These are phyloP conservation scores for Proliferodiscus dingleyae DNA, from an alignment of 2,329 filamentous ascomycete species.

Conservation along the genomic window DNA sequence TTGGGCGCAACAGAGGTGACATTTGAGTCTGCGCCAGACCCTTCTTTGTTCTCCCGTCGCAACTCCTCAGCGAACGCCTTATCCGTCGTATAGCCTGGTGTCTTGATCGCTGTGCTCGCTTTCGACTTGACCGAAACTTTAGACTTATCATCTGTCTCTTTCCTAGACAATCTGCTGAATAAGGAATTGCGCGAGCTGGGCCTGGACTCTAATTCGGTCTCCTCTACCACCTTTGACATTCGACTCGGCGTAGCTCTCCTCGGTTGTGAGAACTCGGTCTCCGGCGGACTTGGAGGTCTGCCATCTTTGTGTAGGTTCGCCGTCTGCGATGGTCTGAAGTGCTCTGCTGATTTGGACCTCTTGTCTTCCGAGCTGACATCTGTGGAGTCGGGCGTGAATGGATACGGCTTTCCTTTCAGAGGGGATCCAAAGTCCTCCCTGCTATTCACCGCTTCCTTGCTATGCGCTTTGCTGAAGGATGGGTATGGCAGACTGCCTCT, in stretches of 20 bases:
- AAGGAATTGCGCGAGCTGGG: conserved; percentile 44
- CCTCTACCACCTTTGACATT: conserved; percentile 36
- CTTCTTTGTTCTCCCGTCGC: conserved; percentile 19
- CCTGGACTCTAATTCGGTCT: conserved; percentile 33
- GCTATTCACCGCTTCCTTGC: conserved; percentile 75
- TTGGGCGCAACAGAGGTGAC: conserved; percentile 38
- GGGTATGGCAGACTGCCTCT: conserved; percentile 62
- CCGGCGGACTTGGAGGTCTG: conserved; percentile 58
- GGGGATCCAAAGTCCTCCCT: conserved; percentile 26
- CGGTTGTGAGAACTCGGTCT: conserved; percentile 52
- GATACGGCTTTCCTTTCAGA: conserved; percentile 21
- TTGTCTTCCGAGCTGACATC: conserved; percentile 55
- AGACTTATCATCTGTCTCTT: conserved; percentile 42
- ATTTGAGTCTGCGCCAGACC: conserved; percentile 31
- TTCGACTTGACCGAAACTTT: conserved; percentile 50
- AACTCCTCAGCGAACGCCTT: conserved; percentile 10
- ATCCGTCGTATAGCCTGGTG: conserved; percentile 29
- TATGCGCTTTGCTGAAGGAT: conserved; percentile 82
- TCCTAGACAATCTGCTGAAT: conserved; percentile 27
- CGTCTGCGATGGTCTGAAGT: conserved; percentile 36
- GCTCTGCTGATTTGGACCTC: conserved; percentile 45
- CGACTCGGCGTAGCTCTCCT: conserved; percentile 32
- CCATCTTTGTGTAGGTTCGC: conserved; percentile 40
- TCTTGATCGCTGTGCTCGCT: conserved; percentile 50
- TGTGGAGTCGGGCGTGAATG: conserved; percentile 67